Conservation (phyloP, 2,329 filamentous ascomycete species). For the Diplocarpon mali region DNA sequence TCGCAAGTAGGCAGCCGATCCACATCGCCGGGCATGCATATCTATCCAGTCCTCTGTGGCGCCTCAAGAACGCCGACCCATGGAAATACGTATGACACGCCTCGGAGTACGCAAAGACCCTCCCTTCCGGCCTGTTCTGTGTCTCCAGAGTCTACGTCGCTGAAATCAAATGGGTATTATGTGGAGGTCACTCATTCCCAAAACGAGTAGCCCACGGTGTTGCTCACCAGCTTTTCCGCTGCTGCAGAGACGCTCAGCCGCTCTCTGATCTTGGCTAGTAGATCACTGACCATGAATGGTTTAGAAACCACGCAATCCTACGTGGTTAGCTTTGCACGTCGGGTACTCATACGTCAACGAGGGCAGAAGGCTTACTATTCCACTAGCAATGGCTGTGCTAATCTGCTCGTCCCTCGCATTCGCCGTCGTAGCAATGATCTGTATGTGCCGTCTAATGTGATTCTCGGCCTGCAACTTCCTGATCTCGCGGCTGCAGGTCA, state of each 20-base stretch:
- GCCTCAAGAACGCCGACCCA: no score
- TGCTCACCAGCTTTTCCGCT: neutral
- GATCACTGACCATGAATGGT: slow-evolving; percentile 15
- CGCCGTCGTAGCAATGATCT: slow-evolving; percentile 27
- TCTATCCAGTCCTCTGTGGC: no score
- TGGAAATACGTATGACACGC: no score
- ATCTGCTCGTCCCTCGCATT: slow-evolving; percentile 25
- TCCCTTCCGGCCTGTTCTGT: no score
- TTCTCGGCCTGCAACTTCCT: slow-evolving; percentile 45
- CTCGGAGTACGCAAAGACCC: no score
- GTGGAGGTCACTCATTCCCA: neutral
- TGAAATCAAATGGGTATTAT: no score
- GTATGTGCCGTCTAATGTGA: slow-evolving; percentile 35
- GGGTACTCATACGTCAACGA: neutral
- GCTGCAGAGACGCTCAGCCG: slow-evolving; percentile 7
- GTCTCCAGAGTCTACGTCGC: no score
- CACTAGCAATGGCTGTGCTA: slow-evolving; percentile 16
- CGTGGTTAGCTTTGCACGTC: neutral
- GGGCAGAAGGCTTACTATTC: slow-evolving; percentile 10
- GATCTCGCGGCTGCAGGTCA: slow-evolving; percentile 54
- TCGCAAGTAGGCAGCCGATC: no score
- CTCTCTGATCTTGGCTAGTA: slow-evolving; percentile 17
- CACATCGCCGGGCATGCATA: no score
- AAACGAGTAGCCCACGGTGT: slow-evolving; percentile 1
- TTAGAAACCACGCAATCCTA: slow-evolving; percentile 20